phyloP scores from a whole-genome alignment of 768 basidiomycete species.

The Lactarius vividus region DNA sequence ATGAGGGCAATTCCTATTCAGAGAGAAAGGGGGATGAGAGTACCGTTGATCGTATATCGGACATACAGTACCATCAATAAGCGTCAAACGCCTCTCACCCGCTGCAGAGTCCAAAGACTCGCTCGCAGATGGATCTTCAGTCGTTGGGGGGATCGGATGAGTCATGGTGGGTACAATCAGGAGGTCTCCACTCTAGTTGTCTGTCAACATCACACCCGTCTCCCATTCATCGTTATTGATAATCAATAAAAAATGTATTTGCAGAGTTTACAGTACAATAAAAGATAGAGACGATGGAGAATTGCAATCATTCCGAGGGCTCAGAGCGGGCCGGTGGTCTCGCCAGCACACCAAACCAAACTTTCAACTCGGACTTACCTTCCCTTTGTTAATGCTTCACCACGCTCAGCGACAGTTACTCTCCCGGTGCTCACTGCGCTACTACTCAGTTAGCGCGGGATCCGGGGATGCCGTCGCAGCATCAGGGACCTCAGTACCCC shows the following conservation, averaged over 20 bases:
- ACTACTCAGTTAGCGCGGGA: neutral
- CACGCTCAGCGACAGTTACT: slow-evolving; percentile 18
- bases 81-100: slow-evolving; percentile 7
- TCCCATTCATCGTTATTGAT: neutral
- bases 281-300: neutral
- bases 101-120: slow-evolving; percentile 2
- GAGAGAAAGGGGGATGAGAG: neutral
- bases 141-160: neutral
- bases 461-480: neutral
- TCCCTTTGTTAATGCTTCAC: slow-evolving; percentile 9
- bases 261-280: neutral
- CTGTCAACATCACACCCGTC: neutral
- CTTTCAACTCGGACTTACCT: neutral
- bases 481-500: neutral
- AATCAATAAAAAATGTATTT: neutral
- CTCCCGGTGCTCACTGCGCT: slow-evolving; percentile 10
- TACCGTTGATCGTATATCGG: neutral
- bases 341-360: neutral
- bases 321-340: neutral
- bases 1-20: slow-evolving; percentile 11
- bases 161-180: neutral
- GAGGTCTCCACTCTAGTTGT: neutral
- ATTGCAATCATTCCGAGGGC: too few species aligned
- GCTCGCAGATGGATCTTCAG: neutral
- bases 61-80: slow-evolving; percentile 11